A percentile compares a stretch with the other conserved stretches of the same genome.
Evolutionary conservation across 2,329 filamentous ascomycete genomes (phyloP).

Genomic region (Trichophyton rubrum): DNA sequence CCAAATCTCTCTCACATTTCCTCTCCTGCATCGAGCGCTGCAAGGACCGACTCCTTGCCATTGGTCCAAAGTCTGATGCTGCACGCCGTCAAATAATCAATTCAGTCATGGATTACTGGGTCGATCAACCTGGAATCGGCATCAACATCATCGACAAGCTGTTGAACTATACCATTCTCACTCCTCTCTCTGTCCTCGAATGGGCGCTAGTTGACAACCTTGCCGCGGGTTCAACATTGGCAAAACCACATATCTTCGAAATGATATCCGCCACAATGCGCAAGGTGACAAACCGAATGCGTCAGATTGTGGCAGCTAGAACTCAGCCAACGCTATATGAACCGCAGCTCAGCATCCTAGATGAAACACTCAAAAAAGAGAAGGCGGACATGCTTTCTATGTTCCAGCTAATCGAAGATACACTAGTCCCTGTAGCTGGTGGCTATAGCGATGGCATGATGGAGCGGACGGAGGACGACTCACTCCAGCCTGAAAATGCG

Average conservation of each 20-base stretch:
- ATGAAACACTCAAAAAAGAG: slow-evolving; percentile 58
- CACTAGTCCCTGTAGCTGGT: slow-evolving; percentile 57
- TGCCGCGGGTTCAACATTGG: slow-evolving; percentile 54
- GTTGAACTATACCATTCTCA: slow-evolving; percentile 91
- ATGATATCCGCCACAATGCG: slow-evolving; percentile 76
- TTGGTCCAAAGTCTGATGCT: slow-evolving; percentile 60
- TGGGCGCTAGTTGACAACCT: slow-evolving; percentile 68
- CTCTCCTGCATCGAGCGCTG: slow-evolving; percentile 90
- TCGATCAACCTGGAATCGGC: slow-evolving; percentile 78
- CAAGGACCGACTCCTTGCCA: slow-evolving; percentile 73
- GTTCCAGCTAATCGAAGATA: slow-evolving; percentile 69
- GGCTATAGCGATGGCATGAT: slow-evolving; percentile 65
- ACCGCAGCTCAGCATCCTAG: slow-evolving; percentile 46
- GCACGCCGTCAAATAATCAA: slow-evolving; percentile 80
- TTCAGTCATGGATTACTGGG: slow-evolving; percentile 87
- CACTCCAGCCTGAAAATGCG: slow-evolving; percentile 44
- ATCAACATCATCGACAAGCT: slow-evolving; percentile 92
- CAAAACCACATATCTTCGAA: slow-evolving; percentile 70
- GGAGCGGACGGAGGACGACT: slow-evolving; percentile 47
- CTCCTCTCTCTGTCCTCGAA: slow-evolving; percentile 70
- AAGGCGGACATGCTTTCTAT: slow-evolving; percentile 62
- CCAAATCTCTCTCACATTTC: slow-evolving; percentile 91
- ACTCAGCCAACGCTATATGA: slow-evolving; percentile 44
- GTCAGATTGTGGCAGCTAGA: slow-evolving; percentile 59
- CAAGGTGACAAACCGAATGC: slow-evolving; percentile 78